Evolutionary conservation across 2,329 filamentous ascomycete genomes (phyloP).

Genomic region (Xylariaceae sp.): DNA sequence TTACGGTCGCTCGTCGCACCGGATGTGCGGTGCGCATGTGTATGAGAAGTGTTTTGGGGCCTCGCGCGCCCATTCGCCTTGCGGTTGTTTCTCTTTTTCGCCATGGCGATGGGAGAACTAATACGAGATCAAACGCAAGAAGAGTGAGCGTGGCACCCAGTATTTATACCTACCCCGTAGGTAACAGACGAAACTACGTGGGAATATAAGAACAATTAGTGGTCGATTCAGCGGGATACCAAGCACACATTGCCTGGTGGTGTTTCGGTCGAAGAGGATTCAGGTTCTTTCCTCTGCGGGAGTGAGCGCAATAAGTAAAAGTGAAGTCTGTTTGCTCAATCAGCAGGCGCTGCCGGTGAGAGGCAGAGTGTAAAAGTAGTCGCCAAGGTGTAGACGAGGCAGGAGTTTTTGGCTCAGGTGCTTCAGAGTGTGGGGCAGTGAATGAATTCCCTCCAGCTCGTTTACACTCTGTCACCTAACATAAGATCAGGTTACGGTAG

Average conservation of each 20-base stretch:
- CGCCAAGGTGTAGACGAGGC: not conserved
- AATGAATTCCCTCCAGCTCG: too few relatives aligned
- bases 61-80: conserved; percentile 17
- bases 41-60: conserved; percentile 12
- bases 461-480: too few relatives aligned
- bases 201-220: conserved; percentile 5
- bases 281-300: not conserved
- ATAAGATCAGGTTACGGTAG: too few relatives aligned
- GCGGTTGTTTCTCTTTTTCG: conserved; percentile 20
- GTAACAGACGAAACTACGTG: conserved; percentile 2
- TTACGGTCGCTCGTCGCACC: conserved; percentile 7
- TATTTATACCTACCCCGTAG: not conserved
- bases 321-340: not conserved
- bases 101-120: conserved; percentile 14
- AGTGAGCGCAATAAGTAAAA: not conserved
- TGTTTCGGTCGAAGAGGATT: not conserved
- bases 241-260: conserved; percentile 10
- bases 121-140: not conserved
- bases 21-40: conserved; percentile 12
- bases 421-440: not conserved
- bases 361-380: not conserved
- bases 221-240: conserved; percentile 1
- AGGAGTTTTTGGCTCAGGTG: not conserved
- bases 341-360: not conserved
- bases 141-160: not conserved